Evolutionary conservation across 345 rosid genomes (phyloP), one percentile per base, ranked within the genome.

Genomic region (Eutrema japonicum): DNA sequence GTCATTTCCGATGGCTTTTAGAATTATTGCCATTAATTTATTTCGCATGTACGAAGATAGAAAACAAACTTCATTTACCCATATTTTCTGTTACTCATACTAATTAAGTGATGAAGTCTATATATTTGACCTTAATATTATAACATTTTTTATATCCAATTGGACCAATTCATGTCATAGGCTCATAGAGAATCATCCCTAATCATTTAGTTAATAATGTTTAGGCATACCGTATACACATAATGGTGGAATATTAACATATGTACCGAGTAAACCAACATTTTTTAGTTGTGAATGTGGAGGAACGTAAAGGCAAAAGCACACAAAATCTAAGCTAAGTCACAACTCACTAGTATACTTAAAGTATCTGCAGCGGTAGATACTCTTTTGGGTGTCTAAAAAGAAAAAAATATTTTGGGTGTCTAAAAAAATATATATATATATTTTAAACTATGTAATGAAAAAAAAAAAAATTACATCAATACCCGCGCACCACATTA

Each of bases 1-100:
- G 30, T 51, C 74, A 62, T 45, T 53, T 37, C 45, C 59, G 60
- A 38, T 76, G 69, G 57, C 68, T 60, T 43, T 52, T 13, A 35
- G 9, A n/a, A 74, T 74, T 13, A 64, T 38, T 37, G 13, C 33
- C 58, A 53, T 45, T 36, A 16, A 2, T 36, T 64, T 63, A 13
- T 45, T 26, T 52, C 26, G 2, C 47, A 27, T 46, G 14, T 12
- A 56, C 14, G 51, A 65, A 55, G 22, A 18, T 18, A 18, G 49
- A 64, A 37, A 37, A 38, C 35, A 55, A 46, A 65, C 7, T 38
- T 45, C 41, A 47, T 5, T 59, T 58, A n/a, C 10, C 46, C 38
- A 26, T 36, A 22, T 57, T 57, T 10, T 45, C 26, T 22, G 26
- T 22, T 22, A 2, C 1, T 22, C 26, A 22, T 22, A 22, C 26